phyloP scores from a whole-genome alignment of 768 basidiomycete genomes.

The Macrolepiota albuminosa region DNA sequence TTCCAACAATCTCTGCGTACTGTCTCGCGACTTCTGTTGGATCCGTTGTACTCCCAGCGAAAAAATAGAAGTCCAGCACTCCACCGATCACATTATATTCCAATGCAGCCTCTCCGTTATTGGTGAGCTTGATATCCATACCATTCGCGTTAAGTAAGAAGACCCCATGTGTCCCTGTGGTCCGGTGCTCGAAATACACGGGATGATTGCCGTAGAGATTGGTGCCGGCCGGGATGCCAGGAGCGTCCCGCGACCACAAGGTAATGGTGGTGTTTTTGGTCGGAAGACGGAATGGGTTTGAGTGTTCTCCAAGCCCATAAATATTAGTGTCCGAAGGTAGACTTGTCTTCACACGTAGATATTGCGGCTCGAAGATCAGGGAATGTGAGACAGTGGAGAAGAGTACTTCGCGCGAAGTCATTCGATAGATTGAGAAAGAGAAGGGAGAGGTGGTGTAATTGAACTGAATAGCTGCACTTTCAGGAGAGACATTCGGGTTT shows the following conservation, averaged over 20 bases:
- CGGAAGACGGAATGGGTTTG: conserved; percentile 56
- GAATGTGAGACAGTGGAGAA: conserved; percentile 59
- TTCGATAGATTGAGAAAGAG: conserved; percentile 52
- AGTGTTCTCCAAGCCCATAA: conserved; percentile 77
- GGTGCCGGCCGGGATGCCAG: conserved; percentile 48
- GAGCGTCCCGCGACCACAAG: conserved; percentile 66
- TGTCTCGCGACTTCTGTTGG: conserved; percentile 59
- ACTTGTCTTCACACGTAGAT: conserved; percentile 63
- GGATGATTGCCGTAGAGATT: conserved; percentile 76
- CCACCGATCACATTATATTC: conserved; percentile 81
- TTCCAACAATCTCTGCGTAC: conserved; percentile 63
- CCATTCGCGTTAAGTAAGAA: conserved; percentile 68
- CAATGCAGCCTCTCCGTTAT: conserved; percentile 36
- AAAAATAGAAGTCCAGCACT: conserved; percentile 74
- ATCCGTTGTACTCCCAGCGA: conserved; percentile 58
- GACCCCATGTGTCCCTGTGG: conserved; percentile 64
- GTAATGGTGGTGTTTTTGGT: conserved; percentile 42
- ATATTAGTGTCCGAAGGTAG: conserved; percentile 61
- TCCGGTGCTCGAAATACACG: conserved; percentile 66
- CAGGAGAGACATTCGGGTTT: conserved; percentile 22
- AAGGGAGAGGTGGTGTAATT: conserved; percentile 57
- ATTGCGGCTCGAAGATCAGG: conserved; percentile 74
- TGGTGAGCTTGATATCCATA: conserved; percentile 70
- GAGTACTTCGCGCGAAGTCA: conserved; percentile 45
- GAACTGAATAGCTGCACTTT: conserved; percentile 47